Base-by-base conservation (phyloP, 139 green algal genomes). In the Volvox reticuliferus region DNA sequence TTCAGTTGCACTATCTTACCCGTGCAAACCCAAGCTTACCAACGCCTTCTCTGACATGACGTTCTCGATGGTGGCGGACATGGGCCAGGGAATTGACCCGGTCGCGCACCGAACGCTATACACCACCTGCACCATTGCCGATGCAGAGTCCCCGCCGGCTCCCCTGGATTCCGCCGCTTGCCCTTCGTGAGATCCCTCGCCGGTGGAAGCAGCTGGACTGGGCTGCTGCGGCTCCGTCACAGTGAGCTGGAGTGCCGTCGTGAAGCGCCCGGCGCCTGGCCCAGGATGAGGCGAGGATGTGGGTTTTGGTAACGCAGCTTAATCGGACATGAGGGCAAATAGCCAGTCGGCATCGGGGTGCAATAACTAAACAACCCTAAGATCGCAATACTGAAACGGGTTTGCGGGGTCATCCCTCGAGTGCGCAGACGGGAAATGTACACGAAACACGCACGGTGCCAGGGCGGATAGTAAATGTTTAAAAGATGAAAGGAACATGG, bases 41-140 rank as follows among this genome's bases (percentile, higher is more conserved):
- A 91, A 62, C 55, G 87, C 87, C 76, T 86, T 91, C 61, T 91
- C 87, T 55, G 77, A 36, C 87, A 91, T 91, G 33, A 91, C 28
- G 76, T 91, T 91, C 76, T 91, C 87, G 2, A 91, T 86, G 22
- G 87, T 86, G 24, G 87, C 87, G 13, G 32, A 68, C 87, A 91
- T 85, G 61, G 87, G 87, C 87, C 87, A 91, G 26, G 87, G 87
- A 30, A 91, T 75, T 0, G 61, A 68, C 24, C 24, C 14, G 0
- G 86, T 69, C 14, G 33, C 35, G 33, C 87, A 91, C 5, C 87
- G 87, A 30, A 91, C 87, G 18, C 33, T 17, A 75, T 91, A 91
- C 75, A 86, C 61, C 61, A 91, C 3, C 68, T 50, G 30, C 55
- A 91, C 71, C 32, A 55, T 17, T 16, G 75, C 24, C 30, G 21